Evolutionary conservation across 768 basidiomycete species (phyloP), one percentile per base, ranked within the genome.

Genomic region (Mycena vulgaris): DNA sequence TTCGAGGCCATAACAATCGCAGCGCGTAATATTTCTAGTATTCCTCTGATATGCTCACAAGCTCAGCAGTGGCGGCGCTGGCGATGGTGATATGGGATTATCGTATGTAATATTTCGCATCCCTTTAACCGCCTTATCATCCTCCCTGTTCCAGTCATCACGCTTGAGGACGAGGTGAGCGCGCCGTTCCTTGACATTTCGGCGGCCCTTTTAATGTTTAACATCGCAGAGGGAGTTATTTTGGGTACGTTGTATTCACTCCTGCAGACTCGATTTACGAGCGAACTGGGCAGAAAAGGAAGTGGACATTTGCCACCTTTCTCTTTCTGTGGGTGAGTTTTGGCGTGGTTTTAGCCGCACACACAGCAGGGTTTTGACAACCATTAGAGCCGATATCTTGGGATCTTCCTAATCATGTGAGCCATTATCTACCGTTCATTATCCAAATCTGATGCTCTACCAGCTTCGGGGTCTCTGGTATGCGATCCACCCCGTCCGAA

Each of bases 331-430:
- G 64, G 64, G 64, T 66, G n/a, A 33, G 55, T 37, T 27, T 9
- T 25, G n/a, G n/a, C 23, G 25, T 25, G 37, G 25, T 53, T 28
- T 45, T 35, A n/a, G n/a, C n/a, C n/a, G n/a, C n/a, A 23, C 39
- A 9, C 10, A 14, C 9, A 14, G 47, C 10, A 47, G 19, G 14
- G 53, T 27, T 30, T 56, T 65, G 52, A 65, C 31, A 13, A 17
- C 14, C 7, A 17, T 45, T 48, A 70, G 69, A 62, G 40, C 55
- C 48, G 69, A 55, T 71, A 71, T 30, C 47, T 28, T 19, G 65
- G 66, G 23, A 31, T 62, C 49, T 23, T 65, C 47, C 60, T 67
- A 13, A 49, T 30, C 48, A 31, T 56, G 57, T 69, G 60, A 53
- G 70, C 42, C 17, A 7, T 45, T 28, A 53, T 45, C 19, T 42